Conservation (phyloP, 257 asterid species). For the Osmanthus fragrans region DNA sequence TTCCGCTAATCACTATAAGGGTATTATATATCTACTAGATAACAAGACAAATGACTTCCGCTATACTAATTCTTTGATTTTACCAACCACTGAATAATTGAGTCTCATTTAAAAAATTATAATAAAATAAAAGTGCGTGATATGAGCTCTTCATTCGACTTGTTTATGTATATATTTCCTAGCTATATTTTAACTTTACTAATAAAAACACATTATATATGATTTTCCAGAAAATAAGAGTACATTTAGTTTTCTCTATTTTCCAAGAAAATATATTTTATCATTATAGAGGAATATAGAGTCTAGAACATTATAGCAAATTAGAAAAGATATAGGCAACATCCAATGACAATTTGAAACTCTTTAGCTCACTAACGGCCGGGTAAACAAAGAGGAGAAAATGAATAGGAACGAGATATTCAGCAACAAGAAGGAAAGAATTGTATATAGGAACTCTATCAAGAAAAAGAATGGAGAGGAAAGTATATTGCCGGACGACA, state of each 20-base stretch:
- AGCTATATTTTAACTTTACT: background rate
- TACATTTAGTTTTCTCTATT: no score
- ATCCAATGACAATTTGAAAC: background rate
- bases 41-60: no score
- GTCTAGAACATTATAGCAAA: background rate
- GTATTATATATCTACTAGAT: no score
- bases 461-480: background rate
- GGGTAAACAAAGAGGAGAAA: background rate
- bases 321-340: background rate
- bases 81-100: background rate
- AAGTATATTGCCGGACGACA: conserved; percentile 12
- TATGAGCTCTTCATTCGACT: no score
- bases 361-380: background rate
- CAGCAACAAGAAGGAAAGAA: conserved; percentile 26
- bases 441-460: background rate
- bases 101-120: background rate
- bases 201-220: no score
- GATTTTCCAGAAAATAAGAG: no score
- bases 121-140: no score
- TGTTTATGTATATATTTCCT: background rate
- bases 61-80: no score
- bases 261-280: no score
- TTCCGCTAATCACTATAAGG: no score
- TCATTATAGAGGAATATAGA: background rate
- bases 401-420: background rate